phyloP scores from a whole-genome alignment of 768 basidiomycete species.

The Infundibulicybe gibba region DNA sequence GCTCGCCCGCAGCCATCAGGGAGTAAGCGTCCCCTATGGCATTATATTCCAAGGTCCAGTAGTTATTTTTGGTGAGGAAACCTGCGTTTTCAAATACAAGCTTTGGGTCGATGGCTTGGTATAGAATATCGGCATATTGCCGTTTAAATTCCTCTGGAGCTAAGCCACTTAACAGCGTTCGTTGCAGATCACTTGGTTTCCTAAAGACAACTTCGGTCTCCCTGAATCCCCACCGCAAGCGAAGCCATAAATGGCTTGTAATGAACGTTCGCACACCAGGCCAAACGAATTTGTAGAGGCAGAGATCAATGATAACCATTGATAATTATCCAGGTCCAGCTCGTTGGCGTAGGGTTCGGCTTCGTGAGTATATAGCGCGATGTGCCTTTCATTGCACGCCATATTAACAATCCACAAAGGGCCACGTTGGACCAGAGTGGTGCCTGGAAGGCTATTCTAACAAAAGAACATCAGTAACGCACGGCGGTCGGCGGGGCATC shows the following conservation, averaged over 20 bases:
- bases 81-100: constrained; percentile 6
- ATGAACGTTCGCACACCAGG: constrained; percentile 1
- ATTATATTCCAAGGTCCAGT: constrained; percentile 5
- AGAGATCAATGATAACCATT: constrained; percentile 3
- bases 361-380: not conserved
- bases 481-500: too few relatives aligned
- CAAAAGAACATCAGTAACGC: too few relatives aligned
- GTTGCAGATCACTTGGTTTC: constrained; percentile 1
- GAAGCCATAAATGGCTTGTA: constrained; percentile 7
- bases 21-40: constrained; percentile 1
- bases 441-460: too few relatives aligned
- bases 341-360: constrained; percentile 2
- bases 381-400: too few relatives aligned
- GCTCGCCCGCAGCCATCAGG: not conserved
- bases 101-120: constrained; percentile 5
- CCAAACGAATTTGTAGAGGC: not conserved
- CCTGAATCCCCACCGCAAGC: constrained; percentile 7
- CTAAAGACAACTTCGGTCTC: constrained; percentile 6
- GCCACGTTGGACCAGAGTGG: too few relatives aligned
- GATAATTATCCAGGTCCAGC: constrained; percentile 5
- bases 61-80: constrained; percentile 7
- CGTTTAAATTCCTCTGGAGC: constrained; percentile 2
- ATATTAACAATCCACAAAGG: too few relatives aligned
- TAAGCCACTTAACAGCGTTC: not conserved
- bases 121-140: constrained; percentile 1